A percentile compares a stretch with the other conserved stretches of the same genome.
Evolutionary conservation across 805 yeast species (phyloP).

Genomic region (Gaillardinia entomophila): DNA sequence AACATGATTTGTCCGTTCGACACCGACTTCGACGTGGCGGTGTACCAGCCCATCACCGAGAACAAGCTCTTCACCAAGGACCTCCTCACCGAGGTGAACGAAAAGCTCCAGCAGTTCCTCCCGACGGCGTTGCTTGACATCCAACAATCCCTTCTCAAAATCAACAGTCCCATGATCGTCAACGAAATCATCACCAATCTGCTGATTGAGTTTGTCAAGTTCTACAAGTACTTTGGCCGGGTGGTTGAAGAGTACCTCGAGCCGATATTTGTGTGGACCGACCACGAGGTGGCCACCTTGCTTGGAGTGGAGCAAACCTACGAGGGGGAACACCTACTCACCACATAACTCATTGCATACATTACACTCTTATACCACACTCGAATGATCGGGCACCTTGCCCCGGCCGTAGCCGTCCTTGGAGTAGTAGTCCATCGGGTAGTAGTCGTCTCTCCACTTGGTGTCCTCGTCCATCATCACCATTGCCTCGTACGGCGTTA

Average conservation of each 20-base stretch:
- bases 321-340: too few species aligned
- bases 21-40: slow-evolving; percentile 51
- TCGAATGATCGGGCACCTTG: slow-evolving; percentile 46
- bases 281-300: slow-evolving; percentile 57
- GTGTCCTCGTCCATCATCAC: slow-evolving; percentile 73
- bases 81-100: slow-evolving; percentile 38
- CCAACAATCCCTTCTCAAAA: slow-evolving; percentile 50
- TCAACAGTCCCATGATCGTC: slow-evolving; percentile 60
- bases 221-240: slow-evolving; percentile 34
- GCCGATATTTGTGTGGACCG: slow-evolving; percentile 42
- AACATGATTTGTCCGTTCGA: slow-evolving; percentile 71
- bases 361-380: slow-evolving; percentile 1
- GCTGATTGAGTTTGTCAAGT: slow-evolving; percentile 43
- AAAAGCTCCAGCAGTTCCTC: slow-evolving; percentile 43
- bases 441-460: slow-evolving; percentile 56
- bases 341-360: too few species aligned
- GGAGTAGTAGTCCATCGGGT: slow-evolving; percentile 95
- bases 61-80: slow-evolving; percentile 49
- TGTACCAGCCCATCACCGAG: slow-evolving; percentile 61
- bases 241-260: slow-evolving; percentile 33
- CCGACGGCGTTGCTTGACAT: slow-evolving; percentile 59
- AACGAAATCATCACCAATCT: slow-evolving; percentile 50
- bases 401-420: slow-evolving; percentile 92
- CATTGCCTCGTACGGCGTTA: slow-evolving; percentile 96
- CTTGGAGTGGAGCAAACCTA: slow-evolving; percentile 56